These are phyloP conservation scores for Austroboletus olivaceoglutinosus DNA, from an alignment of 1,284 basidiomycete genomes.

Conservation along the genomic window DNA sequence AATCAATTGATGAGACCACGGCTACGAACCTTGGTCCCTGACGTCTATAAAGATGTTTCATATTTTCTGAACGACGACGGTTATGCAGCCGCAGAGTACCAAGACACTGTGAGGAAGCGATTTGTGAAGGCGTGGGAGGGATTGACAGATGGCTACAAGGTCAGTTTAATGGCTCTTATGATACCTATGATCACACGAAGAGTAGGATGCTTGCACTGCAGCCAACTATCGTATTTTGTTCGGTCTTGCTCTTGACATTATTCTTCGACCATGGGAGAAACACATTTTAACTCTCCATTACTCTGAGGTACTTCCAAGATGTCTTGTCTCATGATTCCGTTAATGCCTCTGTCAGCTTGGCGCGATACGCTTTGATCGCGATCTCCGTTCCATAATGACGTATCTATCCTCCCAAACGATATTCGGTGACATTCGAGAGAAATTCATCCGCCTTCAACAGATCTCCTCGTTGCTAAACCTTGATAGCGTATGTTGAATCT, in stretches of 20 bases:
- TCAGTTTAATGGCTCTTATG: conserved; percentile 30
- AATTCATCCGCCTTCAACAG: conserved; percentile 90
- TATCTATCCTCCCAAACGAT: conserved; percentile 84
- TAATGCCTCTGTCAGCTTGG: conserved; percentile 65
- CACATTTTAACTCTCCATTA: conserved; percentile 79
- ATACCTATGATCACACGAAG: conserved; percentile 4
- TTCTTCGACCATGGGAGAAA: conserved; percentile 94
- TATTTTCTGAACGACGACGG: conserved; percentile 89
- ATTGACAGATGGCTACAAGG: conserved; percentile 83
- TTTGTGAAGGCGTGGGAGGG: conserved; percentile 87
- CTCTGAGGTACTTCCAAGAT: conserved; percentile 65
- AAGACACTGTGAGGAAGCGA: conserved; percentile 83
- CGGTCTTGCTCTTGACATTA: conserved; percentile 77
- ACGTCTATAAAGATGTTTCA: conserved; percentile 86
- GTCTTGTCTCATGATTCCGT: background rate
- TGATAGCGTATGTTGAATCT: conserved; percentile 62
- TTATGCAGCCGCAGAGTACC: conserved; percentile 81
- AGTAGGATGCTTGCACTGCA: conserved; percentile 81
- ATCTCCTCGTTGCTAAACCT: conserved; percentile 91
- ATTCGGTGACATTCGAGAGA: conserved; percentile 87
- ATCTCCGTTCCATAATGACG: conserved; percentile 79
- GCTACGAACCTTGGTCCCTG: conserved; percentile 77
- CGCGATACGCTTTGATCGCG: conserved; percentile 95
- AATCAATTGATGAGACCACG: conserved; percentile 88
- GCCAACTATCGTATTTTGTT: conserved; percentile 87